A percentile compares a stretch with the other conserved stretches of the same genome.
phyloP scores from a whole-genome alignment of 2,329 filamentous ascomycete genomes.

The Pseudogymnoascus sp. region DNA sequence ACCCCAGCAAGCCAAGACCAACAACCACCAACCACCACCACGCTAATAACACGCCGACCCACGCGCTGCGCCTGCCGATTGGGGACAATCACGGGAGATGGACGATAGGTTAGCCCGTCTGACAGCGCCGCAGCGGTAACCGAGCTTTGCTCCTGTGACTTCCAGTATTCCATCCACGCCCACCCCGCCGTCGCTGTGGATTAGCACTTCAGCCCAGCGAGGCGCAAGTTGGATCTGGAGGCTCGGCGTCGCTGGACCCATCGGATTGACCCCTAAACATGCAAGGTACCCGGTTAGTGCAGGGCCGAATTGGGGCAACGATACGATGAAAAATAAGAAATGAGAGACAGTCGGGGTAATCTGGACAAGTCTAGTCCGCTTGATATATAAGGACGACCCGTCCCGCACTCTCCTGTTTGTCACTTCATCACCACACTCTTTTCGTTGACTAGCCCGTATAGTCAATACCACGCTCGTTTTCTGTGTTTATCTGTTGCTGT shows the following conservation, averaged over 20 bases:
- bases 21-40: neutral
- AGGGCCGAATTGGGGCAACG: neutral
- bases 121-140: neutral
- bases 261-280: neutral
- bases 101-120: neutral
- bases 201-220: neutral
- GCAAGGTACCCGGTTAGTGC: neutral
- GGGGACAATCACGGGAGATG: neutral
- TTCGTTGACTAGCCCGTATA: neutral
- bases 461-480: conserved; percentile 1
- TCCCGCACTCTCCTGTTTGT: neutral
- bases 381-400: neutral
- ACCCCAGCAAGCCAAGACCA: neutral
- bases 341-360: neutral
- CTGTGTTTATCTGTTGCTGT: neutral
- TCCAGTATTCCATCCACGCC: neutral
- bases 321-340: conserved; percentile 1
- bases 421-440: neutral
- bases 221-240: too few relatives aligned
- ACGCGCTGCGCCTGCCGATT: neutral
- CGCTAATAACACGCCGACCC: neutral
- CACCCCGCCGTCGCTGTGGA: neutral
- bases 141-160: neutral
- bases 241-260: neutral
- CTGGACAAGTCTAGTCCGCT: neutral